phyloP scores from a whole-genome alignment of 192 early-diverging fungal species.

The Mortierella alpina region DNA sequence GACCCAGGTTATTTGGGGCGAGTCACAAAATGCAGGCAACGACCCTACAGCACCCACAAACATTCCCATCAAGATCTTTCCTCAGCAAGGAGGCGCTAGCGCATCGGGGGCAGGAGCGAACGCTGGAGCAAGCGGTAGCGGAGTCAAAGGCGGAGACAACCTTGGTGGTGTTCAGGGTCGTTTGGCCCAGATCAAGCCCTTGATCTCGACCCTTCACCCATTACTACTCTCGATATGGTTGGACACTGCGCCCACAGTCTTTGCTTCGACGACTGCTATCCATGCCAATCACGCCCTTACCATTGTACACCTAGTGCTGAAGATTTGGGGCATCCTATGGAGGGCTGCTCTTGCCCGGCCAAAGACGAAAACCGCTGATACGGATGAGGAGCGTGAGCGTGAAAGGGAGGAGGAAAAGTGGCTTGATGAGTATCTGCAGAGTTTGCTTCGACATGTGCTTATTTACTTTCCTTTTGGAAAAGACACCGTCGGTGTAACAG shows the following conservation, averaged over 20 bases:
- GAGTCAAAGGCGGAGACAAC: slow-evolving; percentile 9
- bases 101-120: slow-evolving; percentile 28
- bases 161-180: slow-evolving; percentile 44
- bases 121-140: slow-evolving; percentile 16
- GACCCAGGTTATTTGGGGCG: slow-evolving; percentile 16
- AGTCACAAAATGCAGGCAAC: neutral
- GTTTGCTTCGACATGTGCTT: slow-evolving; percentile 74
- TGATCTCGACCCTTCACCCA: slow-evolving; percentile 66
- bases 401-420: slow-evolving; percentile 47
- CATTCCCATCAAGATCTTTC: slow-evolving; percentile 30
- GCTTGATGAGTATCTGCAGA: slow-evolving; percentile 63
- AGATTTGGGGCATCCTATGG: slow-evolving; percentile 80
- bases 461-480: slow-evolving; percentile 83
- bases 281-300: slow-evolving; percentile 68
- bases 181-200: slow-evolving; percentile 35
- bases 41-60: neutral
- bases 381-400: slow-evolving; percentile 34
- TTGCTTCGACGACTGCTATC: slow-evolving; percentile 60
- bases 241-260: slow-evolving; percentile 76
- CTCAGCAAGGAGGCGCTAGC: slow-evolving; percentile 28
- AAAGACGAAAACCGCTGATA: slow-evolving; percentile 23
- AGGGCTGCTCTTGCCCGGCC: slow-evolving; percentile 54
- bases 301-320: slow-evolving; percentile 69
- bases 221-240: slow-evolving; percentile 83
- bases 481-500: slow-evolving; percentile 57